These are phyloP conservation scores for Primulina tabacum DNA, from an alignment of 257 asterid species.

Conservation along the genomic window DNA sequence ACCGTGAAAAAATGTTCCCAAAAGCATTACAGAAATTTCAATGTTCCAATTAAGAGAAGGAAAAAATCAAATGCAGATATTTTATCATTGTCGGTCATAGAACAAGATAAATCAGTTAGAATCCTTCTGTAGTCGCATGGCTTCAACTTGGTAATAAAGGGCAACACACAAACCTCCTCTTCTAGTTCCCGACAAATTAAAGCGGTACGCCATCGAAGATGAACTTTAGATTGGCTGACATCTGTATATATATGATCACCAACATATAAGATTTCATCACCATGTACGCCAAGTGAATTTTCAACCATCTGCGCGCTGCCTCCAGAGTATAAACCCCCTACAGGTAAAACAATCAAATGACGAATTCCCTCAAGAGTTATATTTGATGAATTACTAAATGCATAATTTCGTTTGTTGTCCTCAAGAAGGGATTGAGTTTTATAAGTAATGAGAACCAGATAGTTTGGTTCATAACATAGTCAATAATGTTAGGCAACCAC, in stretches of 20 bases:
- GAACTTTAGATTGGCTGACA: slow-evolving; percentile 88
- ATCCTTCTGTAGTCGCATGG: background rate
- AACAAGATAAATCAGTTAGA: background rate
- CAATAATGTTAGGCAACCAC: too few species aligned
- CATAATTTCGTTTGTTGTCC: background rate
- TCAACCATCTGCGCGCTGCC: slow-evolving; percentile 96
- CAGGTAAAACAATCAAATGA: slow-evolving; percentile 17
- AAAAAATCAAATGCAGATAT: slow-evolving; percentile 8
- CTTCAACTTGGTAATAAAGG: slow-evolving; percentile 10
- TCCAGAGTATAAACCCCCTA: slow-evolving; percentile 87
- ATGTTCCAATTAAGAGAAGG: slow-evolving; percentile 2
- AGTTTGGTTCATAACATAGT: background rate
- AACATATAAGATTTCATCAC: slow-evolving; percentile 86
- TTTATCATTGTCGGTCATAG: background rate
- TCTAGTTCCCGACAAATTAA: slow-evolving; percentile 87
- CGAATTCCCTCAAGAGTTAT: background rate
- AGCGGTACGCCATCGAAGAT: slow-evolving; percentile 95
- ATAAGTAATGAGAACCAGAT: background rate
- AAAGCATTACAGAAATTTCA: background rate
- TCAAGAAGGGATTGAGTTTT: background rate
- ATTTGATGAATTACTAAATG: background rate
- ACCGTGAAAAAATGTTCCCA: too few species aligned
- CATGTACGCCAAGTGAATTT: slow-evolving; percentile 74
- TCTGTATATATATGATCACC: slow-evolving; percentile 94
- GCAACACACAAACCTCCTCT: slow-evolving; percentile 56